Conservation (phyloP, 164 flowering plant species). For the Nelumbo lutea region DNA sequence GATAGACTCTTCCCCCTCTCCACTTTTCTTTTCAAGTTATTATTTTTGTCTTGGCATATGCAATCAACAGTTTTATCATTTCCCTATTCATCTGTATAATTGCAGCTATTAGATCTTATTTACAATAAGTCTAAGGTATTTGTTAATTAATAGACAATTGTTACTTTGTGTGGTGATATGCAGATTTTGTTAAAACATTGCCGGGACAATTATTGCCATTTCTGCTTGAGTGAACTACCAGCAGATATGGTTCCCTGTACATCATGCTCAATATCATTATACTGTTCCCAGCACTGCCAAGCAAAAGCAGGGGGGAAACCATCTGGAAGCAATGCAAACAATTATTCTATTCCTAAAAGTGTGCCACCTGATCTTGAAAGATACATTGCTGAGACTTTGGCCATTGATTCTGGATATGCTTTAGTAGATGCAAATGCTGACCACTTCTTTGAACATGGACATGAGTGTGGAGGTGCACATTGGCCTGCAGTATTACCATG, state of each 20-base stretch:
- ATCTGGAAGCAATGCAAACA: constrained; percentile 10
- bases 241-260: constrained; percentile 68
- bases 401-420: constrained; percentile 10
- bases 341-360: constrained; percentile 8
- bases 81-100: neutral
- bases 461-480: constrained; percentile 74
- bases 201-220: constrained; percentile 83
- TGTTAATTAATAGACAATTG: neutral
- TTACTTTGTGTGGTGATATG: constrained; percentile 19
- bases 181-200: constrained; percentile 72
- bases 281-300: constrained; percentile 67
- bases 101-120: neutral
- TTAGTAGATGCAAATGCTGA: constrained; percentile 12
- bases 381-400: constrained; percentile 26
- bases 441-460: constrained; percentile 53
- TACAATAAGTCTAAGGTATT: neutral
- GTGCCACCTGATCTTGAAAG: constrained; percentile 34
- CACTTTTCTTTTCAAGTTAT: neutral
- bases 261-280: constrained; percentile 63
- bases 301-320: constrained; percentile 52
- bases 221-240: constrained; percentile 79
- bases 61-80: neutral
- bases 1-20: no score
- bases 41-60: neutral
- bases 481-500: constrained; percentile 82